Evolutionary conservation across 495 filamentous ascomycete species (phyloP).

Genomic region (Trichoderma reesei): DNA sequence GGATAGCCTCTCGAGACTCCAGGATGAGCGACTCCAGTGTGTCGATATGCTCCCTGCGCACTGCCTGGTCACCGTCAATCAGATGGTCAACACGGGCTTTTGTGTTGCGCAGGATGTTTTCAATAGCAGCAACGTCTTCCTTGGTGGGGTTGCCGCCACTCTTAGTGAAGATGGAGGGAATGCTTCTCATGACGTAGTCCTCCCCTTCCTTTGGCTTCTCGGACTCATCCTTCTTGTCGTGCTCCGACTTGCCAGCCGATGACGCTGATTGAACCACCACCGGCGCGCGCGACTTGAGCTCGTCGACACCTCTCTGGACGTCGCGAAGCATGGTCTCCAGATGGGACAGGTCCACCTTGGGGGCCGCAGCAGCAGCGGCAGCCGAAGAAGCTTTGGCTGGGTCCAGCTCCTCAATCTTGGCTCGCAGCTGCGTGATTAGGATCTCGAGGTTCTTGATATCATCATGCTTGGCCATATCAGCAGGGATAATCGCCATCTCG

Average conservation of each 20-base stretch:
- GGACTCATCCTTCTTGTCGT: background rate
- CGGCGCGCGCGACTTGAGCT: conserved; percentile 36
- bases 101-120: conserved; percentile 74
- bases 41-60: conserved; percentile 69
- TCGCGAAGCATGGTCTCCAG: conserved; percentile 31
- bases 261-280: conserved; percentile 14
- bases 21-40: conserved; percentile 57
- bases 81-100: conserved; percentile 76
- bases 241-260: background rate
- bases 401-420: conserved; percentile 67
- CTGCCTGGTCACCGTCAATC: conserved; percentile 49
- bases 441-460: conserved; percentile 77
- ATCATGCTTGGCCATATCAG: conserved; percentile 44
- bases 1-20: conserved; percentile 61
- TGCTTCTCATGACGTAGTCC: conserved; percentile 10
- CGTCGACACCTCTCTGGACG: conserved; percentile 52
- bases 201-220: conserved; percentile 4
- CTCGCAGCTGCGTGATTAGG: conserved; percentile 68
- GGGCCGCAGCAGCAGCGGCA: conserved; percentile 20
- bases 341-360: conserved; percentile 34
- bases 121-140: conserved; percentile 80
- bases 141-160: conserved; percentile 40
- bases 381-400: conserved; percentile 35
- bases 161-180: conserved; percentile 20
- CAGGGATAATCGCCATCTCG: conserved; percentile 24